These are phyloP conservation scores for Moricandia moricandioides DNA, from an alignment of 345 rosid genomes.

Conservation along the genomic window DNA sequence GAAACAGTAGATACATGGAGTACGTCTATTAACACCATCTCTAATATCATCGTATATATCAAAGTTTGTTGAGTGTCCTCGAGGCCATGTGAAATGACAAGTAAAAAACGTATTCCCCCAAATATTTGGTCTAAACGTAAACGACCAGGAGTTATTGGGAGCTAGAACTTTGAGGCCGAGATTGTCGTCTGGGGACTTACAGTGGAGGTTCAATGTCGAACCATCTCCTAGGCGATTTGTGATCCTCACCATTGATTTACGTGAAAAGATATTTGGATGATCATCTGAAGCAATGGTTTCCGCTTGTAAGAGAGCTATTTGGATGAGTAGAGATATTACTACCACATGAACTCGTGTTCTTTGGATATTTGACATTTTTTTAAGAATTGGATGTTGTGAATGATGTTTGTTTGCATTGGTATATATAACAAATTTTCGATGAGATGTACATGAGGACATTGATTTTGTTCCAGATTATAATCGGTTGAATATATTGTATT, in stretches of 20 bases:
- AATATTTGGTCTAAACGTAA: conserved; percentile 18
- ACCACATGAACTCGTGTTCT: conserved; percentile 13
- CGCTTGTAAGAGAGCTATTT: conserved; percentile 9
- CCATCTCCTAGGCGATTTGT: conserved; percentile 29
- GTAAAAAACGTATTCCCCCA: neutral
- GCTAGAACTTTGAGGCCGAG: conserved; percentile 12
- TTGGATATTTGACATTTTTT: conserved; percentile 4
- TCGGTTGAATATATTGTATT: neutral
- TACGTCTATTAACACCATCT: conserved; percentile 8
- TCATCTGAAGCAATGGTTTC: neutral
- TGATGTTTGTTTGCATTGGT: neutral
- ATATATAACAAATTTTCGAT: neutral
- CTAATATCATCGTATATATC: conserved; percentile 24
- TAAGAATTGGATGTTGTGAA: neutral
- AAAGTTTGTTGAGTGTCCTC: neutral
- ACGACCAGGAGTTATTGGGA: neutral
- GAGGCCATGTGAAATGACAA: conserved; percentile 27
- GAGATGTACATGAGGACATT: neutral
- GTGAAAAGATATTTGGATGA: neutral
- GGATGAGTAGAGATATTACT: conserved; percentile 15
- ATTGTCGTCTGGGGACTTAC: conserved; percentile 20
- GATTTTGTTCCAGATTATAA: neutral
- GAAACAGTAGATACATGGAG: conserved; percentile 19
- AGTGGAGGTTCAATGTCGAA: conserved; percentile 13
- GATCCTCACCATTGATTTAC: conserved; percentile 11